Percentiles rank a stretch among this genome's conserved stretches.
Conservation (phyloP, 2,329 filamentous ascomycete genomes). For the Meredithiella fracta region DNA sequence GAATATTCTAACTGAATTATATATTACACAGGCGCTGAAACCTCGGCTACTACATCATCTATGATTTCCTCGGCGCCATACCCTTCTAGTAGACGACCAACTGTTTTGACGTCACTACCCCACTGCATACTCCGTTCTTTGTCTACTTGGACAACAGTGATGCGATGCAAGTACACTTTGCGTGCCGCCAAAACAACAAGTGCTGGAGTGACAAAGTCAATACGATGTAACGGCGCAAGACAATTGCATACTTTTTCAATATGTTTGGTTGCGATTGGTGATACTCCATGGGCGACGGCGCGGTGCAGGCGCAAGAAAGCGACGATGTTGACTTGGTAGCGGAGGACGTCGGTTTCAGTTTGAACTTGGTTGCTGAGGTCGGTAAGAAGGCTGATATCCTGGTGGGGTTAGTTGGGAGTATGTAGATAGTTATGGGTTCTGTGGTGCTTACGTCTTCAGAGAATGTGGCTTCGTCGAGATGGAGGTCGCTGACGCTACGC, state of each 20-base stretch:
- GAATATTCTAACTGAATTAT: too few species aligned
- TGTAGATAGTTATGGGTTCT: too few species aligned
- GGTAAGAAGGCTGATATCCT: conserved; percentile 44
- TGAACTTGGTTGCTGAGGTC: conserved; percentile 40
- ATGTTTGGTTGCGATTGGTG: conserved; percentile 62
- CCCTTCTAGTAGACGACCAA: conserved; percentile 48
- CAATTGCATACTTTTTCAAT: conserved; percentile 53
- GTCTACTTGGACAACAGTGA: conserved; percentile 50
- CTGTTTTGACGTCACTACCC: conserved; percentile 61
- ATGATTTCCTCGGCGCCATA: conserved; percentile 46
- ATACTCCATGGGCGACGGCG: conserved; percentile 62
- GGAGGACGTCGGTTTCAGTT: conserved; percentile 58
- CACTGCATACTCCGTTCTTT: conserved; percentile 84
- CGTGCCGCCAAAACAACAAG: conserved; percentile 65
- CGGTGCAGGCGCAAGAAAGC: conserved; percentile 79
- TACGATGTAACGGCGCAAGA: conserved; percentile 64
- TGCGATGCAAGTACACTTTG: conserved; percentile 78
- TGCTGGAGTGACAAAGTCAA: conserved; percentile 69
- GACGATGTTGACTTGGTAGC: conserved; percentile 76
- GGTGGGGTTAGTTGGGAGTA: conserved; percentile 18
- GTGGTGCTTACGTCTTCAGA: conserved; percentile 28
- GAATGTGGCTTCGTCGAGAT: conserved; percentile 19
- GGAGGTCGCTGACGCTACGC: conserved; percentile 18
- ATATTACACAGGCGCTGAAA: conserved; percentile 31
- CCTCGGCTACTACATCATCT: conserved; percentile 43